Conservation (phyloP, 2,329 filamentous ascomycete species). For the Didymella sp. region DNA sequence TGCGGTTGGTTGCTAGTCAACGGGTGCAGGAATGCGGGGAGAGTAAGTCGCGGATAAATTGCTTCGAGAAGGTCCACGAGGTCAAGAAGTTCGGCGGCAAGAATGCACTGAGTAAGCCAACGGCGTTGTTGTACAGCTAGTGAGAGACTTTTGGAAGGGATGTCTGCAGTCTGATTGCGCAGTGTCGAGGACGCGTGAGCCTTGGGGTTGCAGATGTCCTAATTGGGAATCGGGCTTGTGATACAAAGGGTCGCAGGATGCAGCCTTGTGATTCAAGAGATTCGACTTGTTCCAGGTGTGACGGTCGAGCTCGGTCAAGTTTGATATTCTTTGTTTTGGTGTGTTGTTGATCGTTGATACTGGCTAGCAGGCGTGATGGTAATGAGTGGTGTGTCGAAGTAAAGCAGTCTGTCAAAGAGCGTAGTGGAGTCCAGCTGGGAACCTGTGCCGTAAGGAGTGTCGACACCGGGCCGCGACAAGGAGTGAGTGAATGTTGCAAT, state of each 20-base stretch:
- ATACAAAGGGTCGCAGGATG: constrained; percentile 33
- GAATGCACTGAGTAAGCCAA: constrained; percentile 27
- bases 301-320: constrained; percentile 16
- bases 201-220: constrained; percentile 36
- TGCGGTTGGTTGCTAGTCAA: constrained; percentile 37
- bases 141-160: constrained; percentile 28
- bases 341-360: constrained; percentile 24
- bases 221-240: constrained; percentile 37
- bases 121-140: constrained; percentile 32
- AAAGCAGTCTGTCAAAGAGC: constrained; percentile 49
- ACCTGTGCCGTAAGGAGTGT: constrained; percentile 49
- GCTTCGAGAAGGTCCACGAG: constrained; percentile 32
- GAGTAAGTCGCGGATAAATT: constrained; percentile 46
- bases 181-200: constrained; percentile 35
- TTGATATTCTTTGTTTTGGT: constrained; percentile 23
- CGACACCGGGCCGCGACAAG: constrained; percentile 46
- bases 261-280: constrained; percentile 19
- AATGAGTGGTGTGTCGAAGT: constrained; percentile 28
- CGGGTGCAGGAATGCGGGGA: constrained; percentile 43
- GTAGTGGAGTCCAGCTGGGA: constrained; percentile 39
- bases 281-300: constrained; percentile 21
- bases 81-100: constrained; percentile 25
- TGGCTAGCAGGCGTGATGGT: constrained; percentile 38
- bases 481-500: constrained; percentile 36
- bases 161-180: constrained; percentile 27